These are phyloP conservation scores for Cercospora janseana DNA, from an alignment of 2,329 filamentous ascomycete genomes.

Conservation along the genomic window DNA sequence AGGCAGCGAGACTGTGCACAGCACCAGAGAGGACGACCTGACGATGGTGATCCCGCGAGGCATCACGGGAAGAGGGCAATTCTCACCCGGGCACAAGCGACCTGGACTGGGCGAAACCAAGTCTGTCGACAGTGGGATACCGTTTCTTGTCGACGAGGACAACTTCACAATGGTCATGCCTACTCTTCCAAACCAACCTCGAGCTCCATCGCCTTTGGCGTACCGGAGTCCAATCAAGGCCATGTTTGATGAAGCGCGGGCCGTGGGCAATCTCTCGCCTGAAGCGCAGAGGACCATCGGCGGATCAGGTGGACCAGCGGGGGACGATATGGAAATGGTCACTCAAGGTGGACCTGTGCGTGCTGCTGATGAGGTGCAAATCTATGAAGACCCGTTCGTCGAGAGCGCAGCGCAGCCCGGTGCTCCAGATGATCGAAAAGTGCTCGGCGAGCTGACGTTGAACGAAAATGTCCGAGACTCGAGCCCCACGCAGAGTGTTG, in stretches of 20 bases:
- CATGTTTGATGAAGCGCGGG: constrained; percentile 37
- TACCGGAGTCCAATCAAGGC: constrained; percentile 36
- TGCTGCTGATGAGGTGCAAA: constrained; percentile 45
- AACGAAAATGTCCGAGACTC: constrained; percentile 45
- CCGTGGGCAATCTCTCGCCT: constrained; percentile 27
- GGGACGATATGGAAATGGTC: constrained; percentile 5
- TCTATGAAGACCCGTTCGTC: constrained; percentile 55
- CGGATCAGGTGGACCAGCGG: constrained; percentile 5
- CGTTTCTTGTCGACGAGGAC: constrained; percentile 43
- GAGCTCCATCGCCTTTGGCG: constrained; percentile 32
- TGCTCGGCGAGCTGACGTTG: constrained; percentile 52
- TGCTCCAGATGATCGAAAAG: constrained; percentile 38
- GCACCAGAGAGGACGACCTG: constrained; percentile 45
- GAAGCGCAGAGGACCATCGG: constrained; percentile 24
- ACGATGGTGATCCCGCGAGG: constrained; percentile 49
- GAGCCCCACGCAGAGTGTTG: constrained; percentile 33
- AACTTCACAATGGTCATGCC: constrained; percentile 53
- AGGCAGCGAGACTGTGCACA: constrained; percentile 32
- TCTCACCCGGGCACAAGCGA: constrained; percentile 39
- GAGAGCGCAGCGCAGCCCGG: constrained; percentile 36
- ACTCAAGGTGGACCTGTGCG: constrained; percentile 31
- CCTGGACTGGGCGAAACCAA: constrained; percentile 42
- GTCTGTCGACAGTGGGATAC: constrained; percentile 42
- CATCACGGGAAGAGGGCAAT: constrained; percentile 33
- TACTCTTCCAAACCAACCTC: constrained; percentile 32